Evolutionary conservation across 2,329 filamentous ascomycete genomes (phyloP).

Genomic region (Pseudopithomyces chartarum): DNA sequence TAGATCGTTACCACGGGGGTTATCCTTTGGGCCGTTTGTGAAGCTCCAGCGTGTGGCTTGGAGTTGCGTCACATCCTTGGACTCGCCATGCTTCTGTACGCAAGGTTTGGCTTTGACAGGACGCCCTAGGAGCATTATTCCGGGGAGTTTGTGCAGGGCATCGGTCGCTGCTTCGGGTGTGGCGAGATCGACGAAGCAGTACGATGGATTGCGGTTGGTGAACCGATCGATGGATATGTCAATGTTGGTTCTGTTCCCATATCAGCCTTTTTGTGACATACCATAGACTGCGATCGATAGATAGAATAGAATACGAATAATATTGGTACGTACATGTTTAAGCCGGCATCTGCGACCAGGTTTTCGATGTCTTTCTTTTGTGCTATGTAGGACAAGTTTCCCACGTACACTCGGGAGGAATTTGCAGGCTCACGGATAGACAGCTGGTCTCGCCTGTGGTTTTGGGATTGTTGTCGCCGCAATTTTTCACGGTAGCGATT

Average conservation of each 20-base stretch:
- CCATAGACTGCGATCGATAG: no score
- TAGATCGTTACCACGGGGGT: neutral
- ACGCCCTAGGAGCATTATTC: slow-evolving; percentile 61
- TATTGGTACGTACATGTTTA: no score
- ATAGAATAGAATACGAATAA: no score
- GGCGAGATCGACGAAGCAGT: slow-evolving; percentile 74
- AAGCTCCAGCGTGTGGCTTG: neutral
- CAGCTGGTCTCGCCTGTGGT: no score
- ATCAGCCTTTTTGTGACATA: neutral
- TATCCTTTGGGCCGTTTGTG: neutral
- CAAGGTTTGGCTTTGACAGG: slow-evolving; percentile 63
- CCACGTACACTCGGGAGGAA: no score
- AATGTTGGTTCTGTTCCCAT: slow-evolving; percentile 54
- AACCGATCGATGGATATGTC: slow-evolving; percentile 73
- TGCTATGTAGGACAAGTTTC: no score
- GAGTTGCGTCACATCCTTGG: neutral
- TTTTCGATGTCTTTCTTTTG: no score
- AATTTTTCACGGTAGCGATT: no score
- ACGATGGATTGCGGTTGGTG: slow-evolving; percentile 71
- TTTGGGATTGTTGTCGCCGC: no score
- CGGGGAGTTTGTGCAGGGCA: slow-evolving; percentile 63
- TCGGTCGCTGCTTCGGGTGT: slow-evolving; percentile 61
- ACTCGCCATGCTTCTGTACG: slow-evolving; percentile 13
- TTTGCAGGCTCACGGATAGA: no score
- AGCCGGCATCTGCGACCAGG: no score